Evolutionary conservation across 2,329 filamentous ascomycete species (phyloP).

Genomic region (Colletotrichum falcatum): DNA sequence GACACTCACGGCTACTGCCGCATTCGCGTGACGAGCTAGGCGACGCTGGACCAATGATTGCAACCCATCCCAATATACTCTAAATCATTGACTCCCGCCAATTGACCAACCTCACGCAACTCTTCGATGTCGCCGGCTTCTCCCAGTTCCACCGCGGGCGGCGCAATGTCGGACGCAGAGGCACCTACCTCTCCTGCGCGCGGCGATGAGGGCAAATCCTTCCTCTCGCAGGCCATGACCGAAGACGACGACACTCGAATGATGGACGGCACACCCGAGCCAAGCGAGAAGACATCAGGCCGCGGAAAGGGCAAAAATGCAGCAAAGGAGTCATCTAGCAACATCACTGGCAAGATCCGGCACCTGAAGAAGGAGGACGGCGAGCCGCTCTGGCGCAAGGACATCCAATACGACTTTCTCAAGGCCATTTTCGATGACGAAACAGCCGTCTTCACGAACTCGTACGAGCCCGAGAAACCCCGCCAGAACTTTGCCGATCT

Average conservation of each 20-base stretch:
- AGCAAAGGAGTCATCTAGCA: slow-evolving; percentile 53
- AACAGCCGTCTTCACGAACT: slow-evolving; percentile 85
- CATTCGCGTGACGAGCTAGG: slow-evolving; percentile 25
- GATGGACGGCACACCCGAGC: slow-evolving; percentile 58
- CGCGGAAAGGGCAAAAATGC: slow-evolving; percentile 52
- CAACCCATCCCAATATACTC: slow-evolving; percentile 25
- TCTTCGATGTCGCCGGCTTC: slow-evolving; percentile 53
- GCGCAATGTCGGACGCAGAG: slow-evolving; percentile 60
- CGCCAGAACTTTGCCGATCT: slow-evolving; percentile 89
- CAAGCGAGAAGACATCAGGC: slow-evolving; percentile 52
- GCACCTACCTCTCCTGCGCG: slow-evolving; percentile 59
- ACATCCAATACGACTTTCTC: slow-evolving; percentile 91
- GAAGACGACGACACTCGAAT: slow-evolving; percentile 59
- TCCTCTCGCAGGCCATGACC: slow-evolving; percentile 57
- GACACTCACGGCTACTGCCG: slow-evolving; percentile 18
- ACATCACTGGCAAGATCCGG: slow-evolving; percentile 75
- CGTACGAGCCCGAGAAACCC: slow-evolving; percentile 76
- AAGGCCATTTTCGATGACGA: slow-evolving; percentile 83
- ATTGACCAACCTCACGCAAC: slow-evolving; percentile 27
- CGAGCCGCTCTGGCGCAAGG: slow-evolving; percentile 85
- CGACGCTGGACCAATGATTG: slow-evolving; percentile 24
- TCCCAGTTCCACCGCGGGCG: slow-evolving; percentile 51
- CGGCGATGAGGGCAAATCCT: slow-evolving; percentile 57
- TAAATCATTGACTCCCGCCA: slow-evolving; percentile 22
- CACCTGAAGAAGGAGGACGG: slow-evolving; percentile 92